These are phyloP conservation scores for Rhodamnia argentea DNA, from an alignment of 345 rosid species.

Conservation along the genomic window DNA sequence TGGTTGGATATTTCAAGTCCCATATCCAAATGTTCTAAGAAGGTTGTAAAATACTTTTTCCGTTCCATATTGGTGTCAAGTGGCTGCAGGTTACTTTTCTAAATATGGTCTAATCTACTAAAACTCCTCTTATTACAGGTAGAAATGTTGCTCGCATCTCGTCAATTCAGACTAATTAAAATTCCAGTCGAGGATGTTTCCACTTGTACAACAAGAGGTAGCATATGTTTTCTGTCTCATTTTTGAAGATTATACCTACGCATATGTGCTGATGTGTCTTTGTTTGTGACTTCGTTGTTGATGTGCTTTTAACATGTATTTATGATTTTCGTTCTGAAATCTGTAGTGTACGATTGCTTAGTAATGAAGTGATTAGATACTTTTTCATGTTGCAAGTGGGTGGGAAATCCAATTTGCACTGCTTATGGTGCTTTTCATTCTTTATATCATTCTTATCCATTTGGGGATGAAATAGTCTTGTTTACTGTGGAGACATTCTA, in stretches of 20 bases:
- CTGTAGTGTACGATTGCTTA: background rate
- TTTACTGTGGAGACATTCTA: background rate
- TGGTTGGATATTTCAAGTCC: constrained; percentile 68
- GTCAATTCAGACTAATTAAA: constrained; percentile 44
- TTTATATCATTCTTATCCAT: background rate
- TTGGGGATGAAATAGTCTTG: background rate
- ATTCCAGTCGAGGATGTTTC: constrained; percentile 60
- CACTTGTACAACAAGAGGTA: constrained; percentile 52
- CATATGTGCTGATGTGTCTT: background rate
- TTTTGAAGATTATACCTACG: background rate
- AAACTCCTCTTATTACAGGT: constrained; percentile 31
- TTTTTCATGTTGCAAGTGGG: background rate
- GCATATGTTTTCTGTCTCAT: background rate
- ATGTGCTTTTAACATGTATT: background rate
- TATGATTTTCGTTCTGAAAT: background rate
- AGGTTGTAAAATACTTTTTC: constrained; percentile 20
- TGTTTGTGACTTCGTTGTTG: background rate
- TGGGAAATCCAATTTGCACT: background rate
- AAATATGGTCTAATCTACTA: background rate
- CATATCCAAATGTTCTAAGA: constrained; percentile 47
- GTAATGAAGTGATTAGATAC: background rate
- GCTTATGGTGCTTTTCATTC: background rate
- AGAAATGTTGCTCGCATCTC: constrained; percentile 40
- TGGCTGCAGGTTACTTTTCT: background rate
- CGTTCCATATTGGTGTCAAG: background rate